Base-by-base conservation (phyloP, 305 asterid genomes). In the Solanum hybrid region DNA sequence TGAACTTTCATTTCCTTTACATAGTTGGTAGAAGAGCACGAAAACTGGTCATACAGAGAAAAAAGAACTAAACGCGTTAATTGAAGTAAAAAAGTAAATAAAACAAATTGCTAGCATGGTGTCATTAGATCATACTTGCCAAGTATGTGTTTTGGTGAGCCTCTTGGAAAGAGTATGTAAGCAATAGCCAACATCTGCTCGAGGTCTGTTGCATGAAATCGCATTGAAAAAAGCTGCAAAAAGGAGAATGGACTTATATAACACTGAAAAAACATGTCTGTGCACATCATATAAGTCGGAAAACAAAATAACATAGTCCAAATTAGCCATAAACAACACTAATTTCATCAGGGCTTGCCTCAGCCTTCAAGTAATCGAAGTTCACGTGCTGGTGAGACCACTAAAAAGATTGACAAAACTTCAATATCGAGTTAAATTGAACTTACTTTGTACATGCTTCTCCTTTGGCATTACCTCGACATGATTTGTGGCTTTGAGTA, bases 401-500 rank as follows among this genome's bases (percentile, higher is more conserved):
- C 72, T 60, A 60, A 60, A 56, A 56, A 8, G 72, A 60, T 60
- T 60, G 72, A 22, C 26, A 60, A 19, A 60, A 60, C 71, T 1
- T 56, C 66, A 56, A 56, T 17, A 0, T 0, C 4, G 19, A 73
- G 27, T 45, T 38, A 32, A 32, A 87, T 19, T 42, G 71, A 80
- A 89, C 98, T 94, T 94, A 96, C 98, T 93, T 92, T 91, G 91
- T 88, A 95, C 93, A 32, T 96, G 98, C 94, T 96, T 96, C 94
- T 95, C 96, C 90, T 96, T 96, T 22, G 99, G 98, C 91, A 95
- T 85, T 88, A 87, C 88, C 88, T 95, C 98, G 24, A 90, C 94
- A 78, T 96, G 98, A 93, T 93, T 95, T 34, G 99, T 96, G 87
- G 98, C 98, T 93, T 96, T 96, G 29, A 96, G 94, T 89, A 95